Conservation (phyloP, 169 alveolate species). For the Eimeria sp. region DNA sequence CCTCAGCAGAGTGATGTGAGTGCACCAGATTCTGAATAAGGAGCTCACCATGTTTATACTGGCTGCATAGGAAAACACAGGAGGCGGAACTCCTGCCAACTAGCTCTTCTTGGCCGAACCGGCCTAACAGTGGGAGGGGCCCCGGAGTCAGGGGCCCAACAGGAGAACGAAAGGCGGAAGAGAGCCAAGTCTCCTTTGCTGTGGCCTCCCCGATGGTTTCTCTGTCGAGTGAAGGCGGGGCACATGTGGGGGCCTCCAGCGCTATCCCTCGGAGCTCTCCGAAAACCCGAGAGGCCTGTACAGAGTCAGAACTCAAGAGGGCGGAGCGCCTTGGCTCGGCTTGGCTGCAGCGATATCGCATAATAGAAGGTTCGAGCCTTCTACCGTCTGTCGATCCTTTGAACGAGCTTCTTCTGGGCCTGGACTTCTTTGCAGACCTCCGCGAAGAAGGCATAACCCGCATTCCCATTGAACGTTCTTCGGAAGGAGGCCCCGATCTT, state of each 20-base stretch:
- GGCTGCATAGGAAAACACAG: conserved; percentile 1
- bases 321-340: conserved; percentile 67
- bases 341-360: conserved; percentile 78
- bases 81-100: conserved; percentile 9
- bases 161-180: neutral
- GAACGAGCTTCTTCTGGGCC: conserved; percentile 65
- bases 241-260: conserved; percentile 36
- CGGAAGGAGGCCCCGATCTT: neutral
- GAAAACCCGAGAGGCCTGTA: neutral
- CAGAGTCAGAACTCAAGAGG: conserved; percentile 2
- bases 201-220: conserved; percentile 20
- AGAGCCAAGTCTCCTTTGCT: neutral
- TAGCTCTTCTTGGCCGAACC: neutral
- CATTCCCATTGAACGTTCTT: neutral
- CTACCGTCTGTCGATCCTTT: conserved; percentile 74
- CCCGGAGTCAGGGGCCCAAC: conserved; percentile 1
- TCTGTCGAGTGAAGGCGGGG: conserved; percentile 7
- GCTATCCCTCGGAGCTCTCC: neutral
- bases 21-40: neutral
- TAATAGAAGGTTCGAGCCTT: conserved; percentile 57
- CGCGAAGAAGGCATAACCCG: conserved; percentile 64
- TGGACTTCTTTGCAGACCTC: conserved; percentile 77
- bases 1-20: neutral
- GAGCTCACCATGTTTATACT: neutral
- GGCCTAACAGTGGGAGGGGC: neutral